These are phyloP conservation scores for Suhomyces terraborum DNA, from an alignment of 1,139 yeast species.

Conservation along the genomic window DNA sequence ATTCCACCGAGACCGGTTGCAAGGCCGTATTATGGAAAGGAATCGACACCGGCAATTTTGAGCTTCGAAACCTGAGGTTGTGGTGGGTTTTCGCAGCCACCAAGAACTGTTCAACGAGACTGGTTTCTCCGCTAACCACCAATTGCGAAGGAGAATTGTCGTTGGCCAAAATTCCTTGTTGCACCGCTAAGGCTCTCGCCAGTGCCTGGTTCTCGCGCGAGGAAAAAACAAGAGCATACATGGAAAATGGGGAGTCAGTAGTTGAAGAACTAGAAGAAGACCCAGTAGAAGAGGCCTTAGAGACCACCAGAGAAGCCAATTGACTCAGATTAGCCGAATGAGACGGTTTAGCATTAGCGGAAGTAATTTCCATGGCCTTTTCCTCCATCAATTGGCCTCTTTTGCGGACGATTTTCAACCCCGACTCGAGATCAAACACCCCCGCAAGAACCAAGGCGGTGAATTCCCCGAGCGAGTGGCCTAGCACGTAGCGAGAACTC, in stretches of 20 bases:
- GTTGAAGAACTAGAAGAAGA: background rate
- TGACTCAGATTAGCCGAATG: too few relatives aligned
- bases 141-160: conserved; percentile 45
- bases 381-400: conserved; percentile 57
- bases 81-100: conserved; percentile 11
- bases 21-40: conserved; percentile 55
- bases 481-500: conserved; percentile 37
- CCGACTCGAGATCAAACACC: conserved; percentile 41
- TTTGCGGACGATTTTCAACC: conserved; percentile 49
- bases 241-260: conserved; percentile 13
- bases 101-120: conserved; percentile 23
- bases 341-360: too few relatives aligned
- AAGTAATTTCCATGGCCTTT: too few relatives aligned
- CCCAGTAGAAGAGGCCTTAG: too few relatives aligned
- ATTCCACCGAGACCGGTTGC: conserved; percentile 36
- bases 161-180: conserved; percentile 39
- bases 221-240: conserved; percentile 39
- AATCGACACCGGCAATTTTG: conserved; percentile 48
- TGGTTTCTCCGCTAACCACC: conserved; percentile 46
- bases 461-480: conserved; percentile 65
- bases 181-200: conserved; percentile 24
- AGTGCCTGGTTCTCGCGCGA: conserved; percentile 21
- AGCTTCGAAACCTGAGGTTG: conserved; percentile 26
- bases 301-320: too few relatives aligned
- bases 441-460: conserved; percentile 50